phyloP scores from a whole-genome alignment of 108 stramenopile species.

The Skeletonema grethae region DNA sequence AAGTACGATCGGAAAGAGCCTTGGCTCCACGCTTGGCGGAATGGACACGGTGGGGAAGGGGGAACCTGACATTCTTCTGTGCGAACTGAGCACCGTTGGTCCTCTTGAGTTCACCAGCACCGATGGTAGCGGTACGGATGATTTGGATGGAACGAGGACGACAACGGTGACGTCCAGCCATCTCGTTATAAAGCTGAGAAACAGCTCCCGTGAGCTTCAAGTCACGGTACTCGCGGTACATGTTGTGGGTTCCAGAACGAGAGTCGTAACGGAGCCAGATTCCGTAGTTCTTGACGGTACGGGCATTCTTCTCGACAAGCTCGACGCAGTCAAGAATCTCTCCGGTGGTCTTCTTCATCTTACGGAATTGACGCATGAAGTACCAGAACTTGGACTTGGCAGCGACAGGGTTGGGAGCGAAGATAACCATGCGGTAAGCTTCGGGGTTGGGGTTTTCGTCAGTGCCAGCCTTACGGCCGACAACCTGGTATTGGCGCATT shows the following conservation, averaged over 20 bases:
- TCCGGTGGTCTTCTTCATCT: constrained; percentile 99
- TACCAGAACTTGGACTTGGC: constrained; percentile 99
- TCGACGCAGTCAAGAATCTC: constrained; percentile 98
- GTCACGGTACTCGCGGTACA: constrained; percentile 99
- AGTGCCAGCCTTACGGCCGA: constrained; percentile 98
- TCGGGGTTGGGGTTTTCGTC: constrained; percentile 97
- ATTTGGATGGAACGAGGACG: constrained; percentile 99
- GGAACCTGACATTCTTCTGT: constrained; percentile 94
- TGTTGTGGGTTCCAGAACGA: constrained; percentile 99
- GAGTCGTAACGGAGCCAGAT: constrained; percentile 99
- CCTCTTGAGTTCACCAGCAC: constrained; percentile 91
- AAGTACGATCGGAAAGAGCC: constrained; percentile 78
- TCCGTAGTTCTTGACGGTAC: constrained; percentile 99
- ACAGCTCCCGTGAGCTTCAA: constrained; percentile 95
- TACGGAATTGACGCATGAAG: constrained; percentile 99
- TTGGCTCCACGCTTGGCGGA: constrained; percentile 91
- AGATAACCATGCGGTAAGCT: constrained; percentile 99
- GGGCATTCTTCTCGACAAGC: constrained; percentile 95
- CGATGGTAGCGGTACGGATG: constrained; percentile 93
- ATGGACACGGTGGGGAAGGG: constrained; percentile 94
- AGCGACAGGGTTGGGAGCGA: constrained; percentile 94
- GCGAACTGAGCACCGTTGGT: constrained; percentile 91
- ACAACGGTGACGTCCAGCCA: constrained; percentile 99
- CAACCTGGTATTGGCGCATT: constrained; percentile 98
- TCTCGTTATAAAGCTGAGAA: constrained; percentile 98